Base-by-base conservation (phyloP, 2,329 filamentous ascomycete genomes). In the Ophiostoma sp. region DNA sequence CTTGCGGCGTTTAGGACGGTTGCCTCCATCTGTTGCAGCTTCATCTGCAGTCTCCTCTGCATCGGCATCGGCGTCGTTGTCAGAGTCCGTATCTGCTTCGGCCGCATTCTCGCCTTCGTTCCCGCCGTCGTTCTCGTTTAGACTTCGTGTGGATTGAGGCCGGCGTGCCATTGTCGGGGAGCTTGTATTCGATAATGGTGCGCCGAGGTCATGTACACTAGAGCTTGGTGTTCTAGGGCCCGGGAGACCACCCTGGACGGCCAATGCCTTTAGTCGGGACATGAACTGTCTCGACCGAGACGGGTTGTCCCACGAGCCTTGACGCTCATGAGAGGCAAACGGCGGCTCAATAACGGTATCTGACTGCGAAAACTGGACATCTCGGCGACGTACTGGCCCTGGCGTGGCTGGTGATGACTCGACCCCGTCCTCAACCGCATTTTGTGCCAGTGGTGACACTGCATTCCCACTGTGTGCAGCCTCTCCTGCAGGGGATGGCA, bases 41-140 rank as follows among this genome's bases (percentile, higher is more conserved):
- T 97, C 93, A 66, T 93, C 92, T 0, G 88, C 91, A 62, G 92
- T 96, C 75, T 95, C 92, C 76, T 96, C 93, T 1, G 89, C 91
- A 76, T 96, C 93, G 1, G 89, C 91, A 76, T 73, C 71, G 62
- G 40, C 62, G 16, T 64, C 41, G 62, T 27, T 36, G 14, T 27
- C 27, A 27, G 27, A 27, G 27, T 27, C 27, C 27, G 27, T 27
- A 14, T 72, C 71, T 1, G 66, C 68, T 38, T 71, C 70, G n/a
- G 6, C 42, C 42, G 11, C n/a, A 12, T n/a, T 42, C 9, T 64
- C 41, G 14, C 16, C 62, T 5, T 42, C 36, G 27, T n/a, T n/a
- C 1, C 42, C 62, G 76, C 87, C 91, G 27, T 86, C 87, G 71
- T 83, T 69, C 85, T 80, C 80, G 60, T 81, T 69, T 11, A 68